These are phyloP conservation scores for Aspergillus carbonarius DNA, from an alignment of 2,329 filamentous ascomycete species.

Conservation along the genomic window DNA sequence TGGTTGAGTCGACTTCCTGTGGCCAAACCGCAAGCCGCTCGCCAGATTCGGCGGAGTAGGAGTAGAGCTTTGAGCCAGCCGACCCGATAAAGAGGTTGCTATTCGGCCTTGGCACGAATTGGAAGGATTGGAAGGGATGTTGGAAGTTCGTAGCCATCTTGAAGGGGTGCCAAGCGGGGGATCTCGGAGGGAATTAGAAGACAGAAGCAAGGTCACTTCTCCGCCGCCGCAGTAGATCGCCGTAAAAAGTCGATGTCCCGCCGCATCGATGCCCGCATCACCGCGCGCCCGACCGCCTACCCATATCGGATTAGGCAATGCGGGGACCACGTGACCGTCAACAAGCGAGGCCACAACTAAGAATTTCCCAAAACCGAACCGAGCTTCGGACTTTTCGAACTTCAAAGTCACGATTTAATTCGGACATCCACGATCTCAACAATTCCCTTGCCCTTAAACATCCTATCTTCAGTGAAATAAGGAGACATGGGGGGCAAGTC, in stretches of 20 bases:
- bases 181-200: neutral
- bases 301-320: neutral
- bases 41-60: slow-evolving; percentile 61
- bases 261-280: neutral
- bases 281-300: neutral
- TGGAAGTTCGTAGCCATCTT: slow-evolving; percentile 36
- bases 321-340: slow-evolving; percentile 34
- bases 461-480: slow-evolving; percentile 88
- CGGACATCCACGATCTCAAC: slow-evolving; percentile 28
- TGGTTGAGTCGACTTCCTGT: slow-evolving; percentile 28
- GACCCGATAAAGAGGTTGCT: slow-evolving; percentile 66
- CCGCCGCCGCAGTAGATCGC: neutral
- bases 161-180: slow-evolving; percentile 1
- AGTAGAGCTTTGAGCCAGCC: slow-evolving; percentile 69
- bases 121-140: slow-evolving; percentile 65
- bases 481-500: slow-evolving; percentile 99
- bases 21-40: slow-evolving; percentile 63
- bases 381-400: slow-evolving; percentile 16
- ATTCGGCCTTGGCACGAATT: slow-evolving; percentile 33
- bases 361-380: slow-evolving; percentile 26
- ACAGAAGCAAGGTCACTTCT: neutral
- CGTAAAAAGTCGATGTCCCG: neutral
- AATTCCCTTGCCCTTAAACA: slow-evolving; percentile 88
- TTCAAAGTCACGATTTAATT: slow-evolving; percentile 26
- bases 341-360: slow-evolving; percentile 42